Percentiles rank a stretch among this genome's conserved stretches.
These are phyloP conservation scores for Yarrowia osloensis DNA, from an alignment of 805 yeast species.

Conservation along the genomic window DNA sequence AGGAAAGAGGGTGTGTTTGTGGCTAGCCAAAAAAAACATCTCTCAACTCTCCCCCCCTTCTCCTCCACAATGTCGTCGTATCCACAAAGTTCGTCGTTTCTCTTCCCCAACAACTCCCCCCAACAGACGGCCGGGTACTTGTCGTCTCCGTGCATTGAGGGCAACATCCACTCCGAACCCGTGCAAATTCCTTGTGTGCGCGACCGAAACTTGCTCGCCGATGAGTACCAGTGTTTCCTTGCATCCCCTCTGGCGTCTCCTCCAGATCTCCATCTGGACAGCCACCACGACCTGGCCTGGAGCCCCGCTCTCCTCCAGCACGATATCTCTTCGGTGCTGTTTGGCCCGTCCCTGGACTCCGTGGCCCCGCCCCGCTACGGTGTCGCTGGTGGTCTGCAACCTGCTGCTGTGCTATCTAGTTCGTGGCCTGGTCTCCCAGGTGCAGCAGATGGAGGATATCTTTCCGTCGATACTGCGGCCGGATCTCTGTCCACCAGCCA, in stretches of 20 bases:
- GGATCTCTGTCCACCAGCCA: slow-evolving; percentile 13
- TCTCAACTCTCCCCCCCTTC: too few species aligned
- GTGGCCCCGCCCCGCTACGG: neutral
- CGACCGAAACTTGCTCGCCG: neutral
- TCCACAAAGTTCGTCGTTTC: neutral
- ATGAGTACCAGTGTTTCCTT: neutral
- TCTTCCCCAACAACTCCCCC: slow-evolving; percentile 3
- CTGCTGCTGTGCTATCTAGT: neutral
- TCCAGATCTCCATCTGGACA: neutral
- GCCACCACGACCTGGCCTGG: neutral
- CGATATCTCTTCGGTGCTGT: neutral
- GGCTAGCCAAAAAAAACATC: too few species aligned
- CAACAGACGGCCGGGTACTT: neutral
- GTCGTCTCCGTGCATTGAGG: neutral
- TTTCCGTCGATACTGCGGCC: neutral
- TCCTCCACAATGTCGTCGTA: neutral
- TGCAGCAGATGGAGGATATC: neutral
- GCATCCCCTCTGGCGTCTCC: slow-evolving; percentile 20
- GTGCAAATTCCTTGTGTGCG: neutral
- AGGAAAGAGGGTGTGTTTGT: neutral
- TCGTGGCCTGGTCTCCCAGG: slow-evolving; percentile 10
- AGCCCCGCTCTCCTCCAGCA: neutral
- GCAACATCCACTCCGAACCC: neutral
- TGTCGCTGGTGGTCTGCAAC: neutral
- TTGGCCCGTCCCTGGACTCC: neutral